These are phyloP conservation scores for Conringia planisiliqua DNA, from an alignment of 345 rosid species.

Conservation along the genomic window DNA sequence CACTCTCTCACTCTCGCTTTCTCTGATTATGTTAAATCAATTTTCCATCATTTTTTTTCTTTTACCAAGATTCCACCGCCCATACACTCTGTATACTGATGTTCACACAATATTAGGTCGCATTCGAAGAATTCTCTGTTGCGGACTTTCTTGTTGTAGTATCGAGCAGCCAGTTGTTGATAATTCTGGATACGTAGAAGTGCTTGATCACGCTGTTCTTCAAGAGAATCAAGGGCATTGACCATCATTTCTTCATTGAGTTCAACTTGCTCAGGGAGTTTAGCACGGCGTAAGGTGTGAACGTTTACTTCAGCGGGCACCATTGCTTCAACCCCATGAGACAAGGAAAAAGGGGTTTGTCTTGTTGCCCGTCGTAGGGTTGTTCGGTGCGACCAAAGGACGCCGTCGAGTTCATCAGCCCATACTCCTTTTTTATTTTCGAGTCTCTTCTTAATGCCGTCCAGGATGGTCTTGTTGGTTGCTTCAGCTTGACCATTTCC, in stretches of 20 bases:
- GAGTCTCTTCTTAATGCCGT: background rate
- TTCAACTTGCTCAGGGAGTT: no score
- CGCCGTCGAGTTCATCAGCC: background rate
- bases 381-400: background rate
- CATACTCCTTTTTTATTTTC: background rate
- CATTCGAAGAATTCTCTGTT: no score
- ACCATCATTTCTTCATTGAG: no score
- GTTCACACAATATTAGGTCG: background rate
- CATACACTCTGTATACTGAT: background rate
- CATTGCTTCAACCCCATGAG: background rate
- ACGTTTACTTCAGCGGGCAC: background rate
- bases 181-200: no score
- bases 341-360: background rate
- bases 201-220: no score
- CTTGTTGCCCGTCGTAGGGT: accelerated
- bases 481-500: background rate
- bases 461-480: background rate
- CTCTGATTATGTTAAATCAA: background rate
- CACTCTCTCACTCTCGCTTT: background rate
- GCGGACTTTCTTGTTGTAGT: no score
- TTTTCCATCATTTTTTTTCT: background rate
- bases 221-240: no score
- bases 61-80: constrained; percentile 8
- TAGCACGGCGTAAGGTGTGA: no score
- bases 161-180: no score